Evolutionary conservation across 73 alveolate genomes (phyloP).

Genomic region (Paramecium biaurelia): DNA sequence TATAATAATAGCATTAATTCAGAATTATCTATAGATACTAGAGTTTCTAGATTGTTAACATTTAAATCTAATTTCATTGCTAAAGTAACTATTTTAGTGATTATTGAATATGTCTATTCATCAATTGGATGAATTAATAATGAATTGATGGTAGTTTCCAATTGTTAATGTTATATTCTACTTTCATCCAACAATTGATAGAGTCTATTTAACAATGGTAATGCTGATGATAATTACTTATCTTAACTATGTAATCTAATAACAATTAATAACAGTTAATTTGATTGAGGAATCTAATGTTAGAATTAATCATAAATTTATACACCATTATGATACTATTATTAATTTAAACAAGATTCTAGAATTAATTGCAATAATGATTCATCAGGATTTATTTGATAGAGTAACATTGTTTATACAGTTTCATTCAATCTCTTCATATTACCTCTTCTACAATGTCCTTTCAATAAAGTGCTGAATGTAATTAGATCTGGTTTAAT

Average conservation of each 20-base stretch:
- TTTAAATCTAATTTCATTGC: not conserved
- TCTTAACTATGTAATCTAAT: constrained; percentile 18
- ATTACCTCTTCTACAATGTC: constrained; percentile 84
- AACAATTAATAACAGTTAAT: not conserved
- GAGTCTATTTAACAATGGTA: constrained; percentile 15
- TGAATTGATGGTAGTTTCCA: not conserved
- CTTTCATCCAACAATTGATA: not conserved
- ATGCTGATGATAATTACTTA: not conserved
- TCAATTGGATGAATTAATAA: not conserved
- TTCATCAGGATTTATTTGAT: not conserved
- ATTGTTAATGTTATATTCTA: not conserved
- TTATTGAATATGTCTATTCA: not conserved
- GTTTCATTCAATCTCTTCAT: constrained; percentile 72
- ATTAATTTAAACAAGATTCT: constrained; percentile 7
- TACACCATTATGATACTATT: constrained; percentile 18
- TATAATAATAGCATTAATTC: not conserved
- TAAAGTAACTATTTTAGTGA: not conserved
- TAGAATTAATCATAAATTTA: constrained; percentile 9
- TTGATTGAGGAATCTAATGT: constrained; percentile 41
- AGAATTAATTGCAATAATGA: constrained; percentile 8
- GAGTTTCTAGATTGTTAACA: not conserved
- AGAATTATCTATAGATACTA: not conserved
- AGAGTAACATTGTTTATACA: not conserved
- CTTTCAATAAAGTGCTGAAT: constrained; percentile 90
- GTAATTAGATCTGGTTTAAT: constrained; percentile 89